Percentiles rank a stretch among this genome's conserved stretches.
These are phyloP conservation scores for Cicer chorassanicum DNA, from an alignment of 306 rosid species.

Conservation along the genomic window DNA sequence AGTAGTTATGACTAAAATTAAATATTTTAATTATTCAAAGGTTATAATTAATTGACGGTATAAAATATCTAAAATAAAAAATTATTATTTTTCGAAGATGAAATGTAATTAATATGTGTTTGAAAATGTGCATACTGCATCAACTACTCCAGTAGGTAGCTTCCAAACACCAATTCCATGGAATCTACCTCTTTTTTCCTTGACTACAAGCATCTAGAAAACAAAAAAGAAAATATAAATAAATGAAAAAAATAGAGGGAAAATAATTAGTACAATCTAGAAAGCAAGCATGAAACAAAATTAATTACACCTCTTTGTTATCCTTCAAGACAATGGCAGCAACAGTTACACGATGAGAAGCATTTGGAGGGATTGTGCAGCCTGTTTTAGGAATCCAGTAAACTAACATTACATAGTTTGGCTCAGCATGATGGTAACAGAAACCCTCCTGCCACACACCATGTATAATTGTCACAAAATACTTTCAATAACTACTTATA, in stretches of 20 bases:
- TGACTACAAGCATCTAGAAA: conserved; percentile 56
- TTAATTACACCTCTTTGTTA: conserved; percentile 55
- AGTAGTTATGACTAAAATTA: too few species aligned
- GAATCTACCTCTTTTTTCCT: conserved; percentile 61
- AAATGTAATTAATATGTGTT: background rate
- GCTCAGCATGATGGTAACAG: conserved; percentile 66
- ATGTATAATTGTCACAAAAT: too few species aligned
- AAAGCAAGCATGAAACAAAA: conserved; percentile 13
- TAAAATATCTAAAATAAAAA: too few species aligned
- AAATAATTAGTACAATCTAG: background rate
- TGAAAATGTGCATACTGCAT: conserved; percentile 48
- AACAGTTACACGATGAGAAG: conserved; percentile 56
- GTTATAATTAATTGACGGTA: too few species aligned
- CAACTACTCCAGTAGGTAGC: conserved; percentile 64
- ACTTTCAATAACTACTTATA: too few species aligned
- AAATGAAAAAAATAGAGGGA: background rate
- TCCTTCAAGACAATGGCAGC: conserved; percentile 59
- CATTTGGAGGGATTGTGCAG: conserved; percentile 62
- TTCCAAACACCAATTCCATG: conserved; percentile 59
- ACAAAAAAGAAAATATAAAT: background rate
- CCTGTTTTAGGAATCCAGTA: conserved; percentile 58
- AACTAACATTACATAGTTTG: conserved; percentile 61
- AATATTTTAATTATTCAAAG: too few species aligned
- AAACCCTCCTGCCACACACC: conserved; percentile 56
- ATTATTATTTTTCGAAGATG: background rate